Conservation (phyloP, 139 green algal species). For the Trebouxia sp. region DNA sequence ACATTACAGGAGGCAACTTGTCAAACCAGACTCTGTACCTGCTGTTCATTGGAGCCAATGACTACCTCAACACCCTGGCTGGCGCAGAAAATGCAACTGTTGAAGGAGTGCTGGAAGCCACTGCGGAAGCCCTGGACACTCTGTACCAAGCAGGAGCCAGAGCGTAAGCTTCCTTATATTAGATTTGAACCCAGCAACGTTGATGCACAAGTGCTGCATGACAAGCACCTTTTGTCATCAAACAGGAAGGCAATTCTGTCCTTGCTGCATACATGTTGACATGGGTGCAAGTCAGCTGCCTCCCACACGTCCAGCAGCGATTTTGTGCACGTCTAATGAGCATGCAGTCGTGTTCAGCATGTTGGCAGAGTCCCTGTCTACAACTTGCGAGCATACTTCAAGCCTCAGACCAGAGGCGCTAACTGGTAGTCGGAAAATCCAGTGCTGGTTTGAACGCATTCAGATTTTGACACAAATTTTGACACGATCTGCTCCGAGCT, state of each 20-base stretch:
- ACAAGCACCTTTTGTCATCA: not conserved
- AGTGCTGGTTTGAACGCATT: no score
- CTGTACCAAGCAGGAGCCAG: conserved; percentile 5
- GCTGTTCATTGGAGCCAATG: conserved; percentile 2
- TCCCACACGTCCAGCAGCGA: no score
- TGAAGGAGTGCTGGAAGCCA: not conserved
- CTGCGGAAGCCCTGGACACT: not conserved
- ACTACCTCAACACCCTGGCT: not conserved
- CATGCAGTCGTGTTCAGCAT: no score
- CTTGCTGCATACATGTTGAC: no score
- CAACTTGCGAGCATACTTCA: no score
- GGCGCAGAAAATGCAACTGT: conserved; percentile 1
- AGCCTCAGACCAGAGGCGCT: no score
- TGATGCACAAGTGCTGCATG: not conserved
- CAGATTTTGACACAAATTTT: no score
- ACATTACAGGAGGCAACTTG: not conserved
- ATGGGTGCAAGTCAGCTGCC: no score
- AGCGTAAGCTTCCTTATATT: not conserved
- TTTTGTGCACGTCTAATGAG: no score
- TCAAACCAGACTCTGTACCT: not conserved
- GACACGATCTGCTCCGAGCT: no score
- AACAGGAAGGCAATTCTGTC: not conserved
- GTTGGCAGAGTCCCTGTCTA: no score
- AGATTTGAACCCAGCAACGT: not conserved
- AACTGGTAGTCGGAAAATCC: no score